These are phyloP conservation scores for Venturia carpophila DNA, from an alignment of 2,329 filamentous ascomycete genomes.

Conservation along the genomic window DNA sequence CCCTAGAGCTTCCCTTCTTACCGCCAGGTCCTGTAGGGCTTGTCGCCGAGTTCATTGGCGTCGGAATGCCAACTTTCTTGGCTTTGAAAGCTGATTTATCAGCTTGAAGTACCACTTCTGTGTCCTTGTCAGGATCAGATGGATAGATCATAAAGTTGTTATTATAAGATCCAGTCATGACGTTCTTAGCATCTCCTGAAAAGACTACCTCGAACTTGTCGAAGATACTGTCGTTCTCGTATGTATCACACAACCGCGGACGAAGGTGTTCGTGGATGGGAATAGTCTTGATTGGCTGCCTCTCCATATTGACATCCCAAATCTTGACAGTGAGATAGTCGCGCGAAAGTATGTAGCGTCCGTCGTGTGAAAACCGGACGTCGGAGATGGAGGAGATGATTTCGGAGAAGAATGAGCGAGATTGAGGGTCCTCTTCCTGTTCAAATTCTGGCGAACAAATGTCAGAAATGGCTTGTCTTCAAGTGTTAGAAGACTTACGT, in stretches of 20 bases:
- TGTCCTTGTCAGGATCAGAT: constrained; percentile 89
- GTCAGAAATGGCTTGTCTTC: constrained; percentile 20
- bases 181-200: constrained; percentile 95
- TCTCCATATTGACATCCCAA: constrained; percentile 99
- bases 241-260: constrained; percentile 91
- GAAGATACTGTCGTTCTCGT: constrained; percentile 99
- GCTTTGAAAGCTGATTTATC: constrained; percentile 99
- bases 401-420: constrained; percentile 98
- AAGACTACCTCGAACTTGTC: constrained; percentile 99
- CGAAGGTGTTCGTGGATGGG: constrained; percentile 96
- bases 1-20: constrained; percentile 84
- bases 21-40: constrained; percentile 64
- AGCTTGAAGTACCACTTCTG: constrained; percentile 92
- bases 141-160: constrained; percentile 99
- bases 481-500: constrained; percentile 50
- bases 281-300: constrained; percentile 94
- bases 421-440: constrained; percentile 93
- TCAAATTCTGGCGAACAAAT: constrained; percentile 67
- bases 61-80: constrained; percentile 97
- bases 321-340: constrained; percentile 99
- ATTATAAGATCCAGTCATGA: constrained; percentile 99
- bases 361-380: constrained; percentile 93
- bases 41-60: constrained; percentile 78
- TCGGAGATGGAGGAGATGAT: constrained; percentile 99
- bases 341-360: constrained; percentile 91